phyloP scores from a whole-genome alignment of 306 rosid genomes.

The cucumber (Cucumis sativus) region Cucumber_9930_V3 NC_026657.2:6959001-6959500 shows the following conservation, averaged over 20 bases:
- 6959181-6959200: conserved; percentile 7
- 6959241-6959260: conserved; percentile 8
- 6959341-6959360: conserved; percentile 38
- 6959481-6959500: neutral
- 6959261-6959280: conserved; percentile 6
- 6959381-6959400: conserved; percentile 37
- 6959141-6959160: conserved; percentile 7
- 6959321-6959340: conserved; percentile 13
- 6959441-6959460: neutral
- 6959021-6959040: conserved; percentile 22
- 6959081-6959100: conserved; percentile 18
- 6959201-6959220: neutral
- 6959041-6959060: conserved; percentile 6
- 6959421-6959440: neutral
- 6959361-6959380: conserved; percentile 12
- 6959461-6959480: neutral
- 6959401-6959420: neutral
- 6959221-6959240: conserved; percentile 8
- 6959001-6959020: conserved; percentile 45
- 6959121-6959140: conserved; percentile 19
- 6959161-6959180: neutral
- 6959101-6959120: conserved; percentile 19
- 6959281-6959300: conserved; percentile 9
- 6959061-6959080: conserved; percentile 6
- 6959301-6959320: conserved; percentile 13